phyloP scores from a whole-genome alignment of 768 basidiomycete genomes.

The Pilatotrama ljubarskyi region DNA sequence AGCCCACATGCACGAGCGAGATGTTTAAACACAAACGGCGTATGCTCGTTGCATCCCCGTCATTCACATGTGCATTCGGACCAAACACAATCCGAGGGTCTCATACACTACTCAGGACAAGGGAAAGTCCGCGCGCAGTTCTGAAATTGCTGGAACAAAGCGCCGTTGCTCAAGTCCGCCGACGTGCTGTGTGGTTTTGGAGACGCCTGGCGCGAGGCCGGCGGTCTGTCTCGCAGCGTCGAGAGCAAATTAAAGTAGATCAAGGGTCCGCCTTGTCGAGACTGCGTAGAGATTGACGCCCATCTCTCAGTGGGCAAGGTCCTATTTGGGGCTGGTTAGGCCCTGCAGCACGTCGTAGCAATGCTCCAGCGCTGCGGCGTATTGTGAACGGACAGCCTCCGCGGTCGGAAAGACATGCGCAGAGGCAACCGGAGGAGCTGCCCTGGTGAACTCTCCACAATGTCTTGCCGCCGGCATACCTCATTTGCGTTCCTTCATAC shows the following conservation, averaged over 20 bases:
- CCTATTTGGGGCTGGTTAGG: slow-evolving; percentile 6
- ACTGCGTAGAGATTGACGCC: slow-evolving; percentile 20
- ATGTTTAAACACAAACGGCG: too few relatives aligned
- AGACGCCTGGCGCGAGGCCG: slow-evolving; percentile 1
- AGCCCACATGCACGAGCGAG: not conserved
- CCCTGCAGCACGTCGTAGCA: not conserved
- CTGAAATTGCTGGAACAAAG: not conserved
- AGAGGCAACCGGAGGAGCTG: not conserved
- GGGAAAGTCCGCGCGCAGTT: slow-evolving; percentile 1
- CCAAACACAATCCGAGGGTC: too few relatives aligned
- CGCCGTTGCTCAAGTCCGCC: slow-evolving; percentile 6
- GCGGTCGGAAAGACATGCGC: not conserved
- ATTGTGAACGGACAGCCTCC: not conserved
- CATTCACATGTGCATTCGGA: too few relatives aligned
- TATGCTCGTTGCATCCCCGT: too few relatives aligned
- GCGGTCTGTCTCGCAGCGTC: slow-evolving; percentile 6
- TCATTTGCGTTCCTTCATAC: not conserved
- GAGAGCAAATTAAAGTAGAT: slow-evolving; percentile 18
- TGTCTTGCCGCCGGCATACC: not conserved
- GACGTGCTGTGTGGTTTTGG: slow-evolving; percentile 5
- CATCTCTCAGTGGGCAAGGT: not conserved
- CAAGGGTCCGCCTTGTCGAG: slow-evolving; percentile 14
- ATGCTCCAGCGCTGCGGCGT: not conserved
- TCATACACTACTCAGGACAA: not conserved
- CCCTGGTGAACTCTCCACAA: too few relatives aligned